These are phyloP conservation scores for Tulasnella sp. DNA, from an alignment of 768 basidiomycete genomes.

Conservation along the genomic window DNA sequence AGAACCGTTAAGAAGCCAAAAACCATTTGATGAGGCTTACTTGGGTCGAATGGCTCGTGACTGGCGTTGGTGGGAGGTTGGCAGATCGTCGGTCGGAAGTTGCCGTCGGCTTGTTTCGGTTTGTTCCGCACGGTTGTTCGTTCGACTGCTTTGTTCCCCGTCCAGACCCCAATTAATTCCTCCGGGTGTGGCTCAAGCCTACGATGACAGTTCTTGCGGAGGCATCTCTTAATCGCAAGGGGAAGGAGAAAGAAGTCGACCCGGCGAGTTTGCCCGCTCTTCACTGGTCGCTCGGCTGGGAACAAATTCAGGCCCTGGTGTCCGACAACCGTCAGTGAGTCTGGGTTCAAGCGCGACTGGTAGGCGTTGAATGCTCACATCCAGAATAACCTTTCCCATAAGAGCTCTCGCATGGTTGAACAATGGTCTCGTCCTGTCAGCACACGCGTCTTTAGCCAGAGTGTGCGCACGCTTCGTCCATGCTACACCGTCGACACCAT, in stretches of 20 bases:
- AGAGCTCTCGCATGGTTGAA: conserved; percentile 16
- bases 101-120: background rate
- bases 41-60: background rate
- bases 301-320: background rate
- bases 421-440: conserved; percentile 5
- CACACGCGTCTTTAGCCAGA: conserved; percentile 15
- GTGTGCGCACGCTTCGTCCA: conserved; percentile 24
- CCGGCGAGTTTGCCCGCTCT: background rate
- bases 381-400: background rate
- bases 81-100: background rate
- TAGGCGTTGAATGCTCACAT: background rate
- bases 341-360: background rate
- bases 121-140: background rate
- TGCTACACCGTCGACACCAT: background rate
- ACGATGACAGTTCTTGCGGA: background rate
- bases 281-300: background rate
- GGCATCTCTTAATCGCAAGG: background rate
- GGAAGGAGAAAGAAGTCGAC: conserved; percentile 9
- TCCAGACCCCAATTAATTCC: conserved; percentile 4
- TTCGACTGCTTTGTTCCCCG: background rate
- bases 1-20: background rate
- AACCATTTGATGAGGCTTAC: background rate
- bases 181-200: background rate
- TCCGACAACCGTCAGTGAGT: conserved; percentile 10
- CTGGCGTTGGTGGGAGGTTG: background rate